phyloP scores from a whole-genome alignment of 768 basidiomycete species.

The Sutorius australiensis region DNA sequence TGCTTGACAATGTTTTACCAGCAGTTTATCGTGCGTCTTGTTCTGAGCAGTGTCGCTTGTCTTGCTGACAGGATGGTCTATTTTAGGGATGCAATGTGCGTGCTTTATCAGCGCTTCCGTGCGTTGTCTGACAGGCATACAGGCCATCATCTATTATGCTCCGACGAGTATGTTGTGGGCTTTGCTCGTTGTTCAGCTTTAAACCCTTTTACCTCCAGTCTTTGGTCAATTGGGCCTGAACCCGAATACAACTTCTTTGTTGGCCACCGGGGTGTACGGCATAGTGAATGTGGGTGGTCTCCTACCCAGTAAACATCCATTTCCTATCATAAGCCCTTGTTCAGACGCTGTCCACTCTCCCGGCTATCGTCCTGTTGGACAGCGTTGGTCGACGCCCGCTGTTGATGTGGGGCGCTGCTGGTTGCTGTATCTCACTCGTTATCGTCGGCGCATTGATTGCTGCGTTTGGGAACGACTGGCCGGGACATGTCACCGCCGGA shows the following conservation, averaged over 20 bases:
- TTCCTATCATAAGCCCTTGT: neutral
- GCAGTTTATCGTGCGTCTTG: conserved; percentile 28
- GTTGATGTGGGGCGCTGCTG: conserved; percentile 38
- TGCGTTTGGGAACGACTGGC: conserved; percentile 28
- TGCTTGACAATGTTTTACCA: conserved; percentile 33
- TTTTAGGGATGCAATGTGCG: conserved; percentile 28
- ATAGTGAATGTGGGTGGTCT: conserved; percentile 27
- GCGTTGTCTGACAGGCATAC: conserved; percentile 3
- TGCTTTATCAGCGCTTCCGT: neutral
- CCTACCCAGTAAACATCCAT: neutral
- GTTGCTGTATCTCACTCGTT: conserved; percentile 28
- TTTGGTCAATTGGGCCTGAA: conserved; percentile 40
- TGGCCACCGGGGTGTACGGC: conserved; percentile 42
- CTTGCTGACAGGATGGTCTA: neutral
- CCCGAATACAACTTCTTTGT: conserved; percentile 37
- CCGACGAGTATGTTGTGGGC: conserved; percentile 16
- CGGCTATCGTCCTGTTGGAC: conserved; percentile 36
- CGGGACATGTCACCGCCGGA: conserved; percentile 26
- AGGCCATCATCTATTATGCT: conserved; percentile 29
- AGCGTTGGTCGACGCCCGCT: conserved; percentile 38
- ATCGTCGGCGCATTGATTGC: conserved; percentile 30
- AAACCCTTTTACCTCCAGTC: conserved; percentile 27
- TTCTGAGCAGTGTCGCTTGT: neutral
- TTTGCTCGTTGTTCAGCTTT: neutral
- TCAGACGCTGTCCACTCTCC: conserved; percentile 34